Percentiles rank a stretch among this genome's conserved stretches.
Evolutionary conservation across 2,329 filamentous ascomycete genomes (phyloP).

Genomic region (Pleoardoris graminearum): DNA sequence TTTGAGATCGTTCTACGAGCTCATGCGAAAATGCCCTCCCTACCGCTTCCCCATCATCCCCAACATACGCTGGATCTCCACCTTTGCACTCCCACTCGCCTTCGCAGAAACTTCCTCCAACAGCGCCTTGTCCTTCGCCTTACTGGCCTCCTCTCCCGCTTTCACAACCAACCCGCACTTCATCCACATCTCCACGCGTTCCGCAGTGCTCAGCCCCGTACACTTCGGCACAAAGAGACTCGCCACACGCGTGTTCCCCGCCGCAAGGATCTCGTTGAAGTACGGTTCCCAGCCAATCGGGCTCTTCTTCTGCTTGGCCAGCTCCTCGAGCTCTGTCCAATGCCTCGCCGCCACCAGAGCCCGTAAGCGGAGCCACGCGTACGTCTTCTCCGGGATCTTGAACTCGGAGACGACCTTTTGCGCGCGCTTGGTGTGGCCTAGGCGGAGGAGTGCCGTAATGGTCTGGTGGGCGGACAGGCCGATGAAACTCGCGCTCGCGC

Average conservation of each 20-base stretch:
- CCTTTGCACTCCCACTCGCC: constrained; percentile 68
- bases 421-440: constrained; percentile 81
- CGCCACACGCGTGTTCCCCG: constrained; percentile 87
- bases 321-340: constrained; percentile 90
- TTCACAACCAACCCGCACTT: constrained; percentile 89
- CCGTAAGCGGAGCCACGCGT: constrained; percentile 83
- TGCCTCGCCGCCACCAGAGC: constrained; percentile 88
- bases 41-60: constrained; percentile 48
- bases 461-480: constrained; percentile 91
- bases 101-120: constrained; percentile 74
- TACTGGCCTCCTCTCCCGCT: constrained; percentile 89
- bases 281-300: constrained; percentile 99
- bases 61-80: constrained; percentile 82
- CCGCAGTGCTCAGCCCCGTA: constrained; percentile 66
- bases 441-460: constrained; percentile 80
- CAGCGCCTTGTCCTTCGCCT: constrained; percentile 74
- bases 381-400: constrained; percentile 86
- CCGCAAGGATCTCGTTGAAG: constrained; percentile 84
- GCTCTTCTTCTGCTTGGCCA: constrained; percentile 75
- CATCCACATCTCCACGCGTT: constrained; percentile 88
- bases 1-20: no score
- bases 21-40: no score
- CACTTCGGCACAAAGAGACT: constrained; percentile 87
- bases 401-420: constrained; percentile 90
- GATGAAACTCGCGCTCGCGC: constrained; percentile 57